Evolutionary conservation across 164 flowering plant genomes (phyloP).

Genomic region (Akebia trifoliata): DNA sequence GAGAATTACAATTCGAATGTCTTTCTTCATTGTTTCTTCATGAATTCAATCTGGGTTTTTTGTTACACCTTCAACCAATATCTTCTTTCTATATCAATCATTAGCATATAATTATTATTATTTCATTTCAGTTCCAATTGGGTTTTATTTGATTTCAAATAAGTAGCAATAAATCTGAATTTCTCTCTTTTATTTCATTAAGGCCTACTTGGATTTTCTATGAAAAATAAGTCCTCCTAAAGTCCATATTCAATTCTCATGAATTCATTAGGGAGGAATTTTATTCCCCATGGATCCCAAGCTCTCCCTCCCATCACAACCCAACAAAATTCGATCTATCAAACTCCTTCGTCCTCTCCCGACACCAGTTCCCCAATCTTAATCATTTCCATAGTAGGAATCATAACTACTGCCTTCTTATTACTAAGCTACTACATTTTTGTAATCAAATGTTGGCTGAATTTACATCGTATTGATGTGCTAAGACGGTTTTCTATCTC

Average conservation of each 20-base stretch:
- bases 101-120: neutral
- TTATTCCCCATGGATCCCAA: no score
- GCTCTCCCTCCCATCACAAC: no score
- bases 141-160: neutral
- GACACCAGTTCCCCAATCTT: constrained; percentile 62
- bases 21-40: neutral
- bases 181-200: no score
- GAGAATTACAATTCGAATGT: constrained; percentile 6
- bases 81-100: neutral
- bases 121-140: neutral
- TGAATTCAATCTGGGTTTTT: no score
- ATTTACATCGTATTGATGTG: constrained; percentile 51
- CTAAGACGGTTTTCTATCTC: constrained; percentile 46
- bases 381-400: constrained; percentile 69
- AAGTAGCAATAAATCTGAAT: no score
- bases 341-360: constrained; percentile 27
- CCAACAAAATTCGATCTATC: no score
- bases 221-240: constrained; percentile 9
- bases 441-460: constrained; percentile 82
- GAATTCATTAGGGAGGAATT: no score
- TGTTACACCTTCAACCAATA: neutral
- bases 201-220: no score
- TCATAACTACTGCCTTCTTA: constrained; percentile 68
- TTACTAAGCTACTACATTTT: constrained; percentile 80
- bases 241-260: no score